phyloP scores from a whole-genome alignment of 1,139 yeast species.

The Pichia sp. region DNA sequence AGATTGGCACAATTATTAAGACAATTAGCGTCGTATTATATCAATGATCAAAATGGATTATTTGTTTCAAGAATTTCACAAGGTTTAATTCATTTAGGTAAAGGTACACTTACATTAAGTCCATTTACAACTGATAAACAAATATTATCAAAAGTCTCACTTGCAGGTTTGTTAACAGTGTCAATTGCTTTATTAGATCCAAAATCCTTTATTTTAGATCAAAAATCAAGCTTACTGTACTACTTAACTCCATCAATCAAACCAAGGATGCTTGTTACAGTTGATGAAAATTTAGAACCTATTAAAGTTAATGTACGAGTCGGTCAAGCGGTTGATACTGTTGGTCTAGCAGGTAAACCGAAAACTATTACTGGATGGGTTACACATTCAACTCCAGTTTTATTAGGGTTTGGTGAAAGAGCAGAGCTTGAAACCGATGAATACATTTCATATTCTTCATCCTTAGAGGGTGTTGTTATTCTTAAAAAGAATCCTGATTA shows the following conservation, averaged over 20 bases:
- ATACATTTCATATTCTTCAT: conserved; percentile 72
- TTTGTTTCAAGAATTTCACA: conserved; percentile 94
- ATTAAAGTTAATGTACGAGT: conserved; percentile 94
- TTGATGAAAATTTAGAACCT: conserved; percentile 84
- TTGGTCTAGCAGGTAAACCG: conserved; percentile 98
- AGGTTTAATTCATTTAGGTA: conserved; percentile 92
- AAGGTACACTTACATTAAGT: conserved; percentile 84
- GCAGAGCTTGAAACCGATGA: conserved; percentile 97
- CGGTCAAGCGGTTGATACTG: conserved; percentile 97
- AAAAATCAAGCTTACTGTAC: conserved; percentile 58
- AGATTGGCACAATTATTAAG: conserved; percentile 92
- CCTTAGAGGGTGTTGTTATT: conserved; percentile 90
- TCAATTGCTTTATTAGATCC: conserved; percentile 85
- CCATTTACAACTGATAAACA: conserved; percentile 90
- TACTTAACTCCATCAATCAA: conserved; percentile 84
- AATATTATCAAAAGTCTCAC: conserved; percentile 77
- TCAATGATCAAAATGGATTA: conserved; percentile 82
- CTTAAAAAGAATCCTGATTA: conserved; percentile 85
- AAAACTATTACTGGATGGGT: conserved; percentile 99
- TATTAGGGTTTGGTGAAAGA: conserved; percentile 88
- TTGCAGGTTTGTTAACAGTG: conserved; percentile 85
- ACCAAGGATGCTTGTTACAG: conserved; percentile 89
- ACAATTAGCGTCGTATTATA: conserved; percentile 89
- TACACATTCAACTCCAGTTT: conserved; percentile 94
- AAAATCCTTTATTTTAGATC: conserved; percentile 58